Evolutionary conservation across 2,329 filamentous ascomycete genomes (phyloP).

Genomic region (Aspergillus pseudoterreus): DNA sequence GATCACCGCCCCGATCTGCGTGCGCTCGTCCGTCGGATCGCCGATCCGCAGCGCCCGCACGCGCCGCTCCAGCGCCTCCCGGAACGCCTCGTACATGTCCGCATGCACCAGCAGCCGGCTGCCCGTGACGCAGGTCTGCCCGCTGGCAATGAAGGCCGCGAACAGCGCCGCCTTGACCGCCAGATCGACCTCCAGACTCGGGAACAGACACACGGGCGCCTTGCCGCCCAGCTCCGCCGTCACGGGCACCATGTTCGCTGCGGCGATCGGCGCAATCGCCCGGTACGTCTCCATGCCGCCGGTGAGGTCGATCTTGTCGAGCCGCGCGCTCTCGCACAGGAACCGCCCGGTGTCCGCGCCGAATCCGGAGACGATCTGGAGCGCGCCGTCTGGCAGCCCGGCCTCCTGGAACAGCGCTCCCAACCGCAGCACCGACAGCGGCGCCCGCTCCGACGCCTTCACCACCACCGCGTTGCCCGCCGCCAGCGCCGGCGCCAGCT

Average conservation of each 20-base stretch:
- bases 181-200: slow-evolving; percentile 28
- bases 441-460: slow-evolving; percentile 41
- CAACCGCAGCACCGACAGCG: slow-evolving; percentile 40
- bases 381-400: slow-evolving; percentile 41
- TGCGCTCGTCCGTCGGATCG: slow-evolving; percentile 52
- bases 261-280: slow-evolving; percentile 30
- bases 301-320: slow-evolving; percentile 35
- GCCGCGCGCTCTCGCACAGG: slow-evolving; percentile 25
- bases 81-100: slow-evolving; percentile 40
- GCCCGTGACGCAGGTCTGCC: slow-evolving; percentile 56
- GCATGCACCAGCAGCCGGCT: slow-evolving; percentile 52
- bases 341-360: slow-evolving; percentile 45
- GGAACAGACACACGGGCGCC: slow-evolving; percentile 33
- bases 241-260: slow-evolving; percentile 31
- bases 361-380: slow-evolving; percentile 51
- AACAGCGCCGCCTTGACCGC: slow-evolving; percentile 34
- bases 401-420: slow-evolving; percentile 40
- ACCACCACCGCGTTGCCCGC: slow-evolving; percentile 39
- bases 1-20: slow-evolving; percentile 63
- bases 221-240: slow-evolving; percentile 38
- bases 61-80: slow-evolving; percentile 41
- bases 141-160: slow-evolving; percentile 50
- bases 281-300: slow-evolving; percentile 30
- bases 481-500: slow-evolving; percentile 38
- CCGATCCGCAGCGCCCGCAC: slow-evolving; percentile 55